Evolutionary conservation across 768 basidiomycete species (phyloP), one percentile per base, ranked within the genome.

Genomic region (Boletus coccyginus): DNA sequence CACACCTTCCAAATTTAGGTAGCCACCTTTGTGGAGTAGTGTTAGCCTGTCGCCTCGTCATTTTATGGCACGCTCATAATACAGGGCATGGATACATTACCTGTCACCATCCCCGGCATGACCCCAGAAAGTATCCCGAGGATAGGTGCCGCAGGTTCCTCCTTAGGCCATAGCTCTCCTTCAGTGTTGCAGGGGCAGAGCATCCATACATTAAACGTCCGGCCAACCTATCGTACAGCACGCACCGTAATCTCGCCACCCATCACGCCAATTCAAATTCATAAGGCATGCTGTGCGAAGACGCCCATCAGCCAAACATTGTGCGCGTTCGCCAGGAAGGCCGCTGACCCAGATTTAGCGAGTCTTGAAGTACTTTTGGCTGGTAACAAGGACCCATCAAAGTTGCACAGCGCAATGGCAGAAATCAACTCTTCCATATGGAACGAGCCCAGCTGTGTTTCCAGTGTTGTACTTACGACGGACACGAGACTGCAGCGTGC

Each of bases 231-330:
- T 33, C 17, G 27, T 32, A 57, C 51, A 58, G 55, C 59, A 45
- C 57, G 58, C n/a, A 10, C 12, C 21, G 24, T 24, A 19, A n/a
- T 39, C 11, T 40, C 29, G 48, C 48, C 42, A 42, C 10, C 36
- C 43, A 36, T 31, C 52, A 46, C 55, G 43, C 61, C 59, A 57
- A 64, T 61, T 67, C 45, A 53, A 66, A 52, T 65, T 64, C 39
- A 38, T 60, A 38, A 55, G 43, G 12, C 41, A 50, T 27, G 39
- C 33, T 39, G 39, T 61, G 39, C 24, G 17, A 52, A 17, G 42
- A 44, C 53, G 41, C 14, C 50, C 12, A 21, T 53, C 50, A 43
- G 44, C 21, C 21, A 21, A 21, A 21, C 21, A 21, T 21, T 21
- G 21, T 29, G 16, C 57, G 41, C 12, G 35, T 3, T 35, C 11